Evolutionary conservation across 192 early-diverging fungal species (phyloP).

Genomic region (Dissophora ornata): DNA sequence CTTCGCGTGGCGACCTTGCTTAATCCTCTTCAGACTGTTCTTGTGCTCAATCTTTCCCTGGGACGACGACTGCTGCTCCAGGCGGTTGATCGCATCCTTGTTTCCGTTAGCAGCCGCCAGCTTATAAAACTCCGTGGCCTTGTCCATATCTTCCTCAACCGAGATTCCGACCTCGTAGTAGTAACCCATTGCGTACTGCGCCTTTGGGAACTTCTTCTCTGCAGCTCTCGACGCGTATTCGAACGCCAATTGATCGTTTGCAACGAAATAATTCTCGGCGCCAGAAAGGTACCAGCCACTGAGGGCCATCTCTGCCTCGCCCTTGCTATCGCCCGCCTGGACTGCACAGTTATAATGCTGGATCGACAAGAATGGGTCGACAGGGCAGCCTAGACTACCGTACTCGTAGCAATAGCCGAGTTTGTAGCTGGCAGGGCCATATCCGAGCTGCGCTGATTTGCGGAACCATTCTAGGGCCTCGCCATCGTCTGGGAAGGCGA

Average conservation of each 20-base stretch:
- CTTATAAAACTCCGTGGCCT: slow-evolving; percentile 69
- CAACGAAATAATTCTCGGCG: slow-evolving; percentile 68
- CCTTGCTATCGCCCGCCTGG: slow-evolving; percentile 28
- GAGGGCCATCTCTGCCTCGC: slow-evolving; percentile 87
- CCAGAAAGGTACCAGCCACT: slow-evolving; percentile 89
- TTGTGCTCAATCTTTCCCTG: slow-evolving; percentile 9
- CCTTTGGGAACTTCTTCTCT: slow-evolving; percentile 77
- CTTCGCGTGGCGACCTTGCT: slow-evolving; percentile 23
- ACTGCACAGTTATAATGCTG: slow-evolving; percentile 82
- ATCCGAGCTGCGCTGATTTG: slow-evolving; percentile 79
- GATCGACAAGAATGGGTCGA: slow-evolving; percentile 74
- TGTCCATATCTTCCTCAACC: slow-evolving; percentile 59
- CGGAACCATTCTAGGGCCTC: slow-evolving; percentile 80
- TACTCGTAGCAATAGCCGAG: slow-evolving; percentile 86
- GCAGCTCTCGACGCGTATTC: slow-evolving; percentile 88
- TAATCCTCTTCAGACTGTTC: slow-evolving; percentile 24
- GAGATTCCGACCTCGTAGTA: slow-evolving; percentile 87
- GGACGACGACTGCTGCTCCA: slow-evolving; percentile 13
- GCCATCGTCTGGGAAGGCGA: slow-evolving; percentile 77
- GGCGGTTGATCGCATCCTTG: slow-evolving; percentile 50
- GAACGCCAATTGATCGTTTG: slow-evolving; percentile 79
- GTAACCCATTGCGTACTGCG: slow-evolving; percentile 93
- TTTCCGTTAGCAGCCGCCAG: slow-evolving; percentile 54
- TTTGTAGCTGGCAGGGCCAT: slow-evolving; percentile 77
- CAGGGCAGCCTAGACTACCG: slow-evolving; percentile 73